A percentile compares a stretch with the other conserved stretches of the same genome.
Evolutionary conservation across 2,329 filamentous ascomycete species (phyloP).

Genomic region (Alternaria rosae): DNA sequence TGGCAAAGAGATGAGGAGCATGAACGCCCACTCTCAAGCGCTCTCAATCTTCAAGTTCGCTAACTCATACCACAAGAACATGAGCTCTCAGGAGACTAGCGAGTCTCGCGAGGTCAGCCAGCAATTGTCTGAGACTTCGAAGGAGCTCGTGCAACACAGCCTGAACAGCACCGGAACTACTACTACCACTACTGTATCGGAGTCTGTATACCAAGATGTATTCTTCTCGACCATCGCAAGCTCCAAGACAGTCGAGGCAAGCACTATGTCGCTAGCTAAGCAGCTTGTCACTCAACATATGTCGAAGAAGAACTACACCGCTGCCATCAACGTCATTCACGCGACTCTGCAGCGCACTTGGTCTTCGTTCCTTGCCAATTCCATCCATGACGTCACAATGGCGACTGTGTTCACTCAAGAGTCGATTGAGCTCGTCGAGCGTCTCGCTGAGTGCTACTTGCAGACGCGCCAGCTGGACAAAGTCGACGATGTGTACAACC

Average conservation of each 20-base stretch:
- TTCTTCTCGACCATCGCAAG: conserved; percentile 53
- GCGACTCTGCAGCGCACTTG: conserved; percentile 56
- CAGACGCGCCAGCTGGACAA: conserved; percentile 48
- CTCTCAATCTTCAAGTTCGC: conserved; percentile 57
- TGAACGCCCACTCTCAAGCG: conserved; percentile 56
- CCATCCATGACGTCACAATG: conserved; percentile 54
- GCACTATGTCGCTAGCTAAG: conserved; percentile 52
- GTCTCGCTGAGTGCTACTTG: conserved; percentile 56
- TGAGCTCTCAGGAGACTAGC: conserved; percentile 47
- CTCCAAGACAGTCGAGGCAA: conserved; percentile 50
- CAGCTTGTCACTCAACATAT: conserved; percentile 54
- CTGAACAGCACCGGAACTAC: conserved; percentile 38
- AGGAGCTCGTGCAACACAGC: conserved; percentile 53
- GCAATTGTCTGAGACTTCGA: conserved; percentile 52
- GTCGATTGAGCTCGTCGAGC: conserved; percentile 57
- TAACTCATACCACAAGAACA: conserved; percentile 43
- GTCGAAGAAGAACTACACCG: conserved; percentile 56
- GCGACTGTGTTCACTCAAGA: conserved; percentile 55
- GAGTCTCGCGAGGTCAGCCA: conserved; percentile 53
- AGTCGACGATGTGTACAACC: conserved; percentile 50
- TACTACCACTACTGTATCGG: conserved; percentile 49
- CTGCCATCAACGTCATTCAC: conserved; percentile 57
- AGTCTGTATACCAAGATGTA: conserved; percentile 55
- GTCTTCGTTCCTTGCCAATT: conserved; percentile 56
- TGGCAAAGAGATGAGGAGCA: conserved; percentile 55